phyloP scores from a whole-genome alignment of 805 yeast species.

The Candida xiaguanensis region DNA sequence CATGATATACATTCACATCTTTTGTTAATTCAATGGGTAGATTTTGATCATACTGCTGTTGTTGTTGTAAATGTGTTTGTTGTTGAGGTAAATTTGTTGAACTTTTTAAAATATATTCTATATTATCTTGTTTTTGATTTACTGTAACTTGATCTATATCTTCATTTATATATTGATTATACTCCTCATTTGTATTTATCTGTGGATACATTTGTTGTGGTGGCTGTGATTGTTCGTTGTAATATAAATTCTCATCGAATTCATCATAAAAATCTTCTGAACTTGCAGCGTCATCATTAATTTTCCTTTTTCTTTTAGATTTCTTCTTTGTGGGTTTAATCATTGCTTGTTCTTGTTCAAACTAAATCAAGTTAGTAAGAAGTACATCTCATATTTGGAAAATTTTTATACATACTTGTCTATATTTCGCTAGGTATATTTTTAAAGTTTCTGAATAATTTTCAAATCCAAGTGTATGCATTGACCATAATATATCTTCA shows the following conservation, averaged over 20 bases:
- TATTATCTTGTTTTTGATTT: constrained; percentile 1
- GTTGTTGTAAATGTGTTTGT: background rate
- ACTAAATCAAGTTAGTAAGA: constrained; percentile 12
- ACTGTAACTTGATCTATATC: background rate
- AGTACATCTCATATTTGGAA: background rate
- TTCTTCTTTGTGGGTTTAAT: constrained; percentile 13
- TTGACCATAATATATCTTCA: constrained; percentile 67
- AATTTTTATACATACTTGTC: constrained; percentile 12
- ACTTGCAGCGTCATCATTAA: constrained; percentile 1
- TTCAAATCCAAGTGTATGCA: constrained; percentile 72
- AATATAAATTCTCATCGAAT: background rate
- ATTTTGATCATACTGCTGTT: background rate
- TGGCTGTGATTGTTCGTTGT: background rate
- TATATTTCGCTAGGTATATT: constrained; percentile 46
- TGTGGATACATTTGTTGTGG: background rate
- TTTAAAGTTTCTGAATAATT: constrained; percentile 75
- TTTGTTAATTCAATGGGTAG: background rate
- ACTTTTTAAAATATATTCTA: constrained; percentile 5
- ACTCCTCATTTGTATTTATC: background rate
- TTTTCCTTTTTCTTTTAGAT: constrained; percentile 3
- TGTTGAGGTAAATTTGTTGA: background rate
- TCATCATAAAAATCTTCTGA: constrained; percentile 9
- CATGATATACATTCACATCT: background rate
- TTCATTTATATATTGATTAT: constrained; percentile 4
- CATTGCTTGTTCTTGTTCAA: constrained; percentile 15